Conservation (phyloP, 108 stramenopile species). For the Nitzschia inconspicua region DNA sequence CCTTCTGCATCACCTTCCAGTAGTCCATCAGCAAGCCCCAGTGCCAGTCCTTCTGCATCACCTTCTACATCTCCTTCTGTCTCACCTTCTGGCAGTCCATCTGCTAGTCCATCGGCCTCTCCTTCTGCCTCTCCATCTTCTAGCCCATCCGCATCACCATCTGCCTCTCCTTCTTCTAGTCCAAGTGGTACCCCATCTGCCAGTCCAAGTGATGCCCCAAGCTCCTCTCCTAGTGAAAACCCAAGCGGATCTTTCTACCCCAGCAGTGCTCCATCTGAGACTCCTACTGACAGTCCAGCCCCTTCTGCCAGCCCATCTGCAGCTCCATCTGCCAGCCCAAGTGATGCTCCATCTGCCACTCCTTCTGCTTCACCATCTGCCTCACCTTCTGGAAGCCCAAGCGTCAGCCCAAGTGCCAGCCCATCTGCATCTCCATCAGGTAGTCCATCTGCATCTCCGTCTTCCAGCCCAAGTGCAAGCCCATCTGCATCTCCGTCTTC, state of each 20-base stretch:
- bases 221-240: not conserved
- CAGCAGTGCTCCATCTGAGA: conserved; percentile 3
- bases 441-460: conserved; percentile 6
- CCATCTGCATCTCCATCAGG: not conserved
- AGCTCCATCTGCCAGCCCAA: not conserved
- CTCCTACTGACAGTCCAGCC: conserved; percentile 9
- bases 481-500: not conserved
- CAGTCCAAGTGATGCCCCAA: not conserved
- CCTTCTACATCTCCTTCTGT: not conserved
- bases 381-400: not conserved
- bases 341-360: not conserved
- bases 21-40: not conserved
- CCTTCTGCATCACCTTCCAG: not conserved
- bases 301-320: not conserved
- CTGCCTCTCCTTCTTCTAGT: not conserved
- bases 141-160: not conserved
- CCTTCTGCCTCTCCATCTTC: not conserved
- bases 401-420: not conserved
- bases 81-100: not conserved
- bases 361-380: not conserved
- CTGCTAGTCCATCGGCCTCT: not conserved
- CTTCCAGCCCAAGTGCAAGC: not conserved
- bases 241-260: not conserved
- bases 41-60: not conserved
- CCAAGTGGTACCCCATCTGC: not conserved